phyloP scores from a whole-genome alignment of 345 rosid genomes.

The Populus nigra region DNA sequence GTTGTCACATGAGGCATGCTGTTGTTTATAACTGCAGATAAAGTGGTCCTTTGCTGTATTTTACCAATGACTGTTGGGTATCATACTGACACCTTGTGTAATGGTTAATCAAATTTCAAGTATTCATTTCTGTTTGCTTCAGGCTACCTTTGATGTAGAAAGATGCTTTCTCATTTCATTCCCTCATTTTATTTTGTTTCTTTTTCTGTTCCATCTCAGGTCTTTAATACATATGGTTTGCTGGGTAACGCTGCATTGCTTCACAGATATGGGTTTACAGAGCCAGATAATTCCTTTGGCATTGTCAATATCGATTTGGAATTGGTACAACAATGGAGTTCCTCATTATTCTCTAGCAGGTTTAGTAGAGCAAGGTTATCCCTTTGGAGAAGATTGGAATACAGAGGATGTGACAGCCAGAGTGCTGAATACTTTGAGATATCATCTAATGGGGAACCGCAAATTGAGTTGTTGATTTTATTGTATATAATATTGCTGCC shows the following conservation, averaged over 20 bases:
- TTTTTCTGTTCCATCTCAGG: slow-evolving; percentile 33
- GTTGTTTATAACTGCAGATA: slow-evolving; percentile 1
- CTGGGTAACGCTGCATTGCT: slow-evolving; percentile 88
- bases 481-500: slow-evolving; percentile 57
- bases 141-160: not conserved
- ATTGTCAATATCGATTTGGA: slow-evolving; percentile 86
- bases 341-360: slow-evolving; percentile 56
- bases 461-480: slow-evolving; percentile 60
- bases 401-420: slow-evolving; percentile 59
- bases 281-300: slow-evolving; percentile 61
- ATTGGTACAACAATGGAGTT: slow-evolving; percentile 65
- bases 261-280: slow-evolving; percentile 91
- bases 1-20: not conserved
- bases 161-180: not conserved
- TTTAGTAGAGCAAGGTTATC: slow-evolving; percentile 61
- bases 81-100: not conserved
- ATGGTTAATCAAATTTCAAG: too few species aligned
- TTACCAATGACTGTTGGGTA: not conserved
- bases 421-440: slow-evolving; percentile 78
- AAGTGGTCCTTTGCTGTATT: not conserved
- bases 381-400: slow-evolving; percentile 65
- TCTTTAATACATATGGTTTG: slow-evolving; percentile 79
- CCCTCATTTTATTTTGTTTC: not conserved
- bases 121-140: not conserved
- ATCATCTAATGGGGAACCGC: slow-evolving; percentile 65